These are phyloP conservation scores for Colletotrichum tropicicola DNA, from an alignment of 2,329 filamentous ascomycete genomes.

Conservation along the genomic window DNA sequence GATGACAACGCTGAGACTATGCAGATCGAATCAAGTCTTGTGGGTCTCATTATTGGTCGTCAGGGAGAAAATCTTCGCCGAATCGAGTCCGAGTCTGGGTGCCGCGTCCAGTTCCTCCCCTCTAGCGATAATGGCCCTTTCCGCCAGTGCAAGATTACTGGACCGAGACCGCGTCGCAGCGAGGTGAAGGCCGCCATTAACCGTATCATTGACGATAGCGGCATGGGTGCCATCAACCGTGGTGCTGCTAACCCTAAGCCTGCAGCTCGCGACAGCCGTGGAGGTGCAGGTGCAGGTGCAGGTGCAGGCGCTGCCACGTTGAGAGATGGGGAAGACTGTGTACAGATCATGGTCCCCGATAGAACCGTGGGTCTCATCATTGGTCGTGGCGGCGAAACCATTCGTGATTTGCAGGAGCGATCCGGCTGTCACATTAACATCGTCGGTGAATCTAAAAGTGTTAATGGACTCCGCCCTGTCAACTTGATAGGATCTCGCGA, in stretches of 20 bases:
- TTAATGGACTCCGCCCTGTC: conserved; percentile 88
- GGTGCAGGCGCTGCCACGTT: conserved; percentile 53
- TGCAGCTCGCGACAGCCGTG: conserved; percentile 42
- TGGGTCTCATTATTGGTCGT: conserved; percentile 89
- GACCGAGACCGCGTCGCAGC: conserved; percentile 74
- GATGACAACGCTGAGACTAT: conserved; percentile 84
- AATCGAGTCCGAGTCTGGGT: conserved; percentile 83
- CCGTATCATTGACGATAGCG: conserved; percentile 86
- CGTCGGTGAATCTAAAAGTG: conserved; percentile 90
- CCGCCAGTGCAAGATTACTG: conserved; percentile 87
- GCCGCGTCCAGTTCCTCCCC: conserved; percentile 88
- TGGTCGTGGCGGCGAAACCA: conserved; percentile 92
- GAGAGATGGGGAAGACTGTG: conserved; percentile 83
- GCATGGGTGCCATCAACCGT: conserved; percentile 58
- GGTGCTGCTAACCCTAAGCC: conserved; percentile 49
- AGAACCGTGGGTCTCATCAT: conserved; percentile 93
- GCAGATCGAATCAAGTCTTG: conserved; percentile 84
- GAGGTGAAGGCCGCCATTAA: conserved; percentile 86
- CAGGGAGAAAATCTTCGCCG: conserved; percentile 89
- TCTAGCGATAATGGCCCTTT: conserved; percentile 77
- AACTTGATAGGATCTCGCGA: conserved; percentile 85
- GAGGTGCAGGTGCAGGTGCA: conserved; percentile 43
- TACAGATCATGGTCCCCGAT: conserved; percentile 95
- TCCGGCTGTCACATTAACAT: conserved; percentile 97
- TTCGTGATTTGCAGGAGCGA: conserved; percentile 89